These are phyloP conservation scores for Coemansia sp. DNA, from an alignment of 192 early-diverging fungal species.

Conservation along the genomic window DNA sequence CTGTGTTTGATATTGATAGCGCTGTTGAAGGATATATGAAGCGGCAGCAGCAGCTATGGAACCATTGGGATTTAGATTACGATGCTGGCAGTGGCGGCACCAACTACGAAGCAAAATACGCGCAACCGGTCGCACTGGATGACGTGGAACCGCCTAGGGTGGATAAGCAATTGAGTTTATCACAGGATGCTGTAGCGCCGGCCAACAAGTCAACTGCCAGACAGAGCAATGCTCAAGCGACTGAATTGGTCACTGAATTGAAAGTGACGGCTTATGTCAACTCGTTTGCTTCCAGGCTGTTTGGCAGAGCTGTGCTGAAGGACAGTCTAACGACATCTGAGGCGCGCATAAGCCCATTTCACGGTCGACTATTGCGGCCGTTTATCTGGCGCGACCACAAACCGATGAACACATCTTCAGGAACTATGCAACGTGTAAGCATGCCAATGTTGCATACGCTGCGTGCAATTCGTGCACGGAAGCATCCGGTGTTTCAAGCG, in stretches of 20 bases:
- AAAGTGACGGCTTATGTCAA: constrained; percentile 62
- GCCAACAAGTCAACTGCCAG: background rate
- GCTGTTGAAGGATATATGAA: constrained; percentile 32
- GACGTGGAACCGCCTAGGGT: background rate
- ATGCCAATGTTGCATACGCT: constrained; percentile 25
- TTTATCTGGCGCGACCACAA: constrained; percentile 74
- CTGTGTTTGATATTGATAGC: constrained; percentile 68
- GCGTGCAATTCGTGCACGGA: constrained; percentile 35
- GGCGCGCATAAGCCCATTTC: constrained; percentile 65
- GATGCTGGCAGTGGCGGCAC: background rate
- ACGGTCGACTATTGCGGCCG: constrained; percentile 72
- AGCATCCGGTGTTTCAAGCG: constrained; percentile 31
- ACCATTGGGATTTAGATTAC: background rate
- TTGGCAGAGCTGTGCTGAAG: constrained; percentile 59
- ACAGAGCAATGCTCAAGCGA: background rate
- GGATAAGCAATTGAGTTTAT: background rate
- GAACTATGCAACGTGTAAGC: constrained; percentile 33
- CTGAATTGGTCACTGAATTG: background rate
- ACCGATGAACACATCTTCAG: constrained; percentile 19
- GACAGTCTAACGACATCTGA: constrained; percentile 60
- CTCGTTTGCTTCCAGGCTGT: constrained; percentile 74
- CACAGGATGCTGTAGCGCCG: background rate
- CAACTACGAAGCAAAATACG: constrained; percentile 32
- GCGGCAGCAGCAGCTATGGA: constrained; percentile 31
- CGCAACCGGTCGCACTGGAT: background rate